Conservation (phyloP, 176 grass and related monocot genomes). For the Calamus simplicifolius region DNA sequence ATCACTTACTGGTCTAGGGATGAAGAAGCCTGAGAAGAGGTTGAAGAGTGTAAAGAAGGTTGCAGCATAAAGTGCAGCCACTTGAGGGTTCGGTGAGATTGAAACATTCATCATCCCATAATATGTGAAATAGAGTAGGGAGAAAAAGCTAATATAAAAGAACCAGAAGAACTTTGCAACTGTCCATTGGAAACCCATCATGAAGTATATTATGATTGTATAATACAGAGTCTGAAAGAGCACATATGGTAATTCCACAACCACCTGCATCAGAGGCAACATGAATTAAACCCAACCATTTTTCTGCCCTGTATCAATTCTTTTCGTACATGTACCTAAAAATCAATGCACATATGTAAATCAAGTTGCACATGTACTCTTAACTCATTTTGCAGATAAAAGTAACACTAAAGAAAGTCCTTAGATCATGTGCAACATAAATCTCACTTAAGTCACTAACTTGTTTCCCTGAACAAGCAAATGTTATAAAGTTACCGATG, state of each 20-base stretch:
- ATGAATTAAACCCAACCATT: too few relatives aligned
- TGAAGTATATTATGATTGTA: slow-evolving; percentile 41
- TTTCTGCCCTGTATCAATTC: too few relatives aligned
- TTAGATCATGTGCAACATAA: too few relatives aligned
- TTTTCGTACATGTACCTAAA: too few relatives aligned
- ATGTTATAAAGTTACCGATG: too few relatives aligned
- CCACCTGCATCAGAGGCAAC: slow-evolving; percentile 35
- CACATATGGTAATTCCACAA: slow-evolving; percentile 74
- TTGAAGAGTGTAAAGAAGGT: slow-evolving; percentile 55
- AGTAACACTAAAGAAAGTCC: too few relatives aligned
- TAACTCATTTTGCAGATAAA: too few relatives aligned
- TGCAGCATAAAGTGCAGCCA: slow-evolving; percentile 55
- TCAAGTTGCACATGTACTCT: too few relatives aligned
- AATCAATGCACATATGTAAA: too few relatives aligned
- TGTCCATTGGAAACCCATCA: slow-evolving; percentile 64
- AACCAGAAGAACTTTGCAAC: slow-evolving; percentile 71
- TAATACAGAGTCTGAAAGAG: slow-evolving; percentile 41
- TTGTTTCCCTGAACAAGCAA: too few relatives aligned
- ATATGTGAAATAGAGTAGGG: slow-evolving; percentile 70
- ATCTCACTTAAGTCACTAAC: too few relatives aligned
- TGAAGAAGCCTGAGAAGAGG: slow-evolving; percentile 68
- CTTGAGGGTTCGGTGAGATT: slow-evolving; percentile 41
- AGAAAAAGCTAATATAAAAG: slow-evolving; percentile 54
- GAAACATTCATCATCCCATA: slow-evolving; percentile 69
- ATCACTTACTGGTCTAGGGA: slow-evolving; percentile 47